Conservation (phyloP, 1,139 yeast species). For the Debaryomyces udenii region DNA sequence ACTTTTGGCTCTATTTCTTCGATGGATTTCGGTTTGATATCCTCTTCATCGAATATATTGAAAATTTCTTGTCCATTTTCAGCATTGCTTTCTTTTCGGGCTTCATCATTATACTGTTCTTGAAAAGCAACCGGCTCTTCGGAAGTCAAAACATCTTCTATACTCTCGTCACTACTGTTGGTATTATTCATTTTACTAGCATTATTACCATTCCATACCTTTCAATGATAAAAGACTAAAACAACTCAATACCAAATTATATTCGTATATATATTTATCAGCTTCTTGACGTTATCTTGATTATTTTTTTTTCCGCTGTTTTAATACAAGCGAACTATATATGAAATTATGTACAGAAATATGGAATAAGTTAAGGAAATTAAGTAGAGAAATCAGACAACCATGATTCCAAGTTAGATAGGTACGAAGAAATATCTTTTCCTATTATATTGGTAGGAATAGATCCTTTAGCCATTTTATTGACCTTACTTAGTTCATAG, state of each 20-base stretch:
- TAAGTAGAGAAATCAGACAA: conserved; percentile 1
- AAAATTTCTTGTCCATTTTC: background rate
- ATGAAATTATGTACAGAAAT: too few relatives aligned
- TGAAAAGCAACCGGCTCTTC: conserved; percentile 5
- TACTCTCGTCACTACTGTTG: conserved; percentile 1
- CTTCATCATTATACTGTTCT: background rate
- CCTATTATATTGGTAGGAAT: conserved; percentile 33
- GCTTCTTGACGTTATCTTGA: too few relatives aligned
- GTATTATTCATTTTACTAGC: background rate
- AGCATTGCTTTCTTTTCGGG: background rate
- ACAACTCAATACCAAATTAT: too few relatives aligned
- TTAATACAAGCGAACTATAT: too few relatives aligned
- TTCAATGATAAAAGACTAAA: too few relatives aligned
- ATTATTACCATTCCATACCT: too few relatives aligned
- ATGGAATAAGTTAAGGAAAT: background rate
- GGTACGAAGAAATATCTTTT: conserved; percentile 22
- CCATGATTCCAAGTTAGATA: conserved; percentile 26
- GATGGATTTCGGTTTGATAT: conserved; percentile 10
- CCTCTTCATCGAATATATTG: conserved; percentile 14
- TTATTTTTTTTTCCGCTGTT: too few relatives aligned
- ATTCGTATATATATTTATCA: too few relatives aligned
- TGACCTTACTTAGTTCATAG: conserved; percentile 31
- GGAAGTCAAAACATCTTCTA: background rate
- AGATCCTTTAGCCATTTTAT: conserved; percentile 29
- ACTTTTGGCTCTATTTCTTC: conserved; percentile 13